phyloP scores from a whole-genome alignment of 495 filamentous ascomycete genomes.

The Aspergillus sparsus region DNA sequence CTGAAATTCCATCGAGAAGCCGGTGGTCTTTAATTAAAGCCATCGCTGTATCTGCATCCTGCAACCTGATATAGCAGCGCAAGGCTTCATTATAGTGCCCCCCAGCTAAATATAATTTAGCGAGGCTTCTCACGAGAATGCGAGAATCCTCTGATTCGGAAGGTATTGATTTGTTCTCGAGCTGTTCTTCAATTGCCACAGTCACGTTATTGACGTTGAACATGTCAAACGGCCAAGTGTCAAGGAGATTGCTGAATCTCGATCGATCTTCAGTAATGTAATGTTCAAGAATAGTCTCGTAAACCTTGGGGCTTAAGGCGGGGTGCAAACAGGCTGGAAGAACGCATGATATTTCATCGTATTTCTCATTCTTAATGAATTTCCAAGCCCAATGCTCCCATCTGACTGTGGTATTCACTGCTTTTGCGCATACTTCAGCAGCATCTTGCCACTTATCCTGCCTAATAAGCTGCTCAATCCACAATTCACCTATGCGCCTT shows the following conservation, averaged over 20 bases:
- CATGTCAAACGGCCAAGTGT: constrained; percentile 80
- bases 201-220: constrained; percentile 74
- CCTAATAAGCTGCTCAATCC: constrained; percentile 81
- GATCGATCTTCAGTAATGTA: constrained; percentile 73
- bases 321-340: constrained; percentile 79
- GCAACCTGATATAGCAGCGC: constrained; percentile 81
- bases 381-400: constrained; percentile 96
- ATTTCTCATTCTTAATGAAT: constrained; percentile 79
- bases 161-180: constrained; percentile 65
- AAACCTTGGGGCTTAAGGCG: constrained; percentile 76
- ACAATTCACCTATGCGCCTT: constrained; percentile 84
- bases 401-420: constrained; percentile 70
- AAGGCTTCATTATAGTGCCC: constrained; percentile 81
- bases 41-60: constrained; percentile 90
- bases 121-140: constrained; percentile 78
- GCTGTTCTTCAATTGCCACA: constrained; percentile 68
- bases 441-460: constrained; percentile 73
- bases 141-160: constrained; percentile 82
- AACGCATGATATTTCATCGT: constrained; percentile 83
- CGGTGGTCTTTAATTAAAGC: constrained; percentile 78
- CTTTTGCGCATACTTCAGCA: constrained; percentile 74
- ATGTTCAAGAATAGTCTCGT: constrained; percentile 81
- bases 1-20: constrained; percentile 78
- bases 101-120: constrained; percentile 76
- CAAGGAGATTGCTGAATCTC: constrained; percentile 74